Evolutionary conservation across 805 yeast genomes (phyloP), one percentile per base, ranked within the genome.

Genomic region (Cyberlindnera saturnus): DNA sequence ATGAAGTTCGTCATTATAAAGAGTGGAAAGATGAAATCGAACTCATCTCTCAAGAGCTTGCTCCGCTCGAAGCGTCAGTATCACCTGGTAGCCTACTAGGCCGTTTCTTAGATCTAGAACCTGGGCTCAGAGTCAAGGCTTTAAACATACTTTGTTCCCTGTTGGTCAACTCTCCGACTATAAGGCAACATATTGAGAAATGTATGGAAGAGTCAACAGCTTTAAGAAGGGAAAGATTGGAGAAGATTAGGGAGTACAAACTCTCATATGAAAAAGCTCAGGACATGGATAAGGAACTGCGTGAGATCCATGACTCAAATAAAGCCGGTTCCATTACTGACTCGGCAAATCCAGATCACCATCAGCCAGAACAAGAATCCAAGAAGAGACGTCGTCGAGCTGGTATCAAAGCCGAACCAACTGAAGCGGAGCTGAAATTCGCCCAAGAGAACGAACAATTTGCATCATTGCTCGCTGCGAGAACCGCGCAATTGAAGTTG

Each of bases 171-270:
- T 78, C 90, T 5, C 63, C 73, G 3, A 56, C 72, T 1, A 77
- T 88, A 23, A 71, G 95, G 52, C 64, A 66, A 5, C 73, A 77
- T 53, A 75, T 87, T 47, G 96, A 87, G 43, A 69, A 72, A 45
- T 77, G 85, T 47, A 69, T 83, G 61, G 93, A 83, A 19, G 77
- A 75, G 29, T 69, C 83, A 1, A 71, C 86, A 0, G 65, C 66
- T 20, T 58, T 83, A 26, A 74, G 95, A 53, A 73, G 89, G 47
- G 81, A 77, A 41, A 71, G 88, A 48, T 64, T 82, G 32, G 95
- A 86, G 40, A 65, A 70, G 32, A 71, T 79, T 30, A 74, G 82
- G 48, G 90, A 84, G 44, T 71, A 74, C 52, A 82, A 79, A 54
- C 44, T 53, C 1, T 60, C 70, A 0, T 62, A 70, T 20, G 93